Conservation (phyloP, 176 grass and related monocot genomes). For the barley (Hordeum vulgare) region DNA sequence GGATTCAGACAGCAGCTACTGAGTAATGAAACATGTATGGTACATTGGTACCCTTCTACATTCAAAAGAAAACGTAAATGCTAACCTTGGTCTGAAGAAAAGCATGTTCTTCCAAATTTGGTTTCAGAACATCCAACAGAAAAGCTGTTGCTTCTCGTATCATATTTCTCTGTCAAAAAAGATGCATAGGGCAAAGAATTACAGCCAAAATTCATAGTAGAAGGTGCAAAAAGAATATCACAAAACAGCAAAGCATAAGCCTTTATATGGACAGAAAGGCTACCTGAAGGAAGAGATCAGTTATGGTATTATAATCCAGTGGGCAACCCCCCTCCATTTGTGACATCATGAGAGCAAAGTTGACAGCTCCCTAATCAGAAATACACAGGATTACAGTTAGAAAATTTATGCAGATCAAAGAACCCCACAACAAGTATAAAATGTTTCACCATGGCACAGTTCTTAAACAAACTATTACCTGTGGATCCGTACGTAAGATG, state of each 20-base stretch:
- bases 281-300: constrained; percentile 98
- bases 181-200: constrained; percentile 1
- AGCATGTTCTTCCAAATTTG: constrained; percentile 84
- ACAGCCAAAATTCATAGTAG: background rate
- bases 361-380: constrained; percentile 64
- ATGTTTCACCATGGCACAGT: background rate
- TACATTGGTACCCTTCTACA: background rate
- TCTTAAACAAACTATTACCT: constrained; percentile 47
- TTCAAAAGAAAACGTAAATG: background rate
- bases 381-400: background rate
- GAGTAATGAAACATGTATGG: background rate
- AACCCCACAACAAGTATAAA: background rate
- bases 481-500: constrained; percentile 89
- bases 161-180: constrained; percentile 67
- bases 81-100: constrained; percentile 94
- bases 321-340: constrained; percentile 98
- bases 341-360: constrained; percentile 99
- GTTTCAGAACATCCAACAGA: constrained; percentile 91
- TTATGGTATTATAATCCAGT: constrained; percentile 91
- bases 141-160: constrained; percentile 93
- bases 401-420: constrained; percentile 15
- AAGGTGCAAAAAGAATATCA: constrained; percentile 5
- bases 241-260: constrained; percentile 18
- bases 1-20: constrained; percentile 12
- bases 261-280: background rate